Base-by-base conservation (phyloP, 2,329 filamentous ascomycete genomes). In the Paecilomyces niveus region DNA sequence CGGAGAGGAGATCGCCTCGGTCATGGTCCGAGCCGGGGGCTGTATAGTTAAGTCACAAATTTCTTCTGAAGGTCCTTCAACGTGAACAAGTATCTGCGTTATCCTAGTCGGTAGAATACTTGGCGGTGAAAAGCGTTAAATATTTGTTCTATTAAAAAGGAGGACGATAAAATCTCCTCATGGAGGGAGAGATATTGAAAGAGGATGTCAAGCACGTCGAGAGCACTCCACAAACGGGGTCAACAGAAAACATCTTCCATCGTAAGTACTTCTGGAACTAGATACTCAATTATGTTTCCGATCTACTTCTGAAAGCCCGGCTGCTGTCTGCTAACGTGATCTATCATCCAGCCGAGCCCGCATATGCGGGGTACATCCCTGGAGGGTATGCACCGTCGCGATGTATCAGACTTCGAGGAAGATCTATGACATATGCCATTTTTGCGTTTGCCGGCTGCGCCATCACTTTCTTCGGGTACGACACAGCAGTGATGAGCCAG, bases 401-500 rank as follows among this genome's bases (percentile, higher is more conserved):
- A 53, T 53, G 50, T 29, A 15, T 53, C 18, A 22, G 22, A 24
- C 50, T 53, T 11, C 15, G n/a, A 24, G 50, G 50, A 3, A 24
- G 50, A 24, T n/a, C 50, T 4, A 53, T 53, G 50, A n/a, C 26
- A 11, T 53, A 53, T n/a, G 50, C 50, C 50, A 53, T 53, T 18
- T n/a, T 53, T 13, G 35, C n/a, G n/a, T 62, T 63, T 22, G 58
- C 62, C 15, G 62, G 62, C 51, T 59, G 54, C 22, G 59, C 58
- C 68, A 64, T 64, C 50, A 54, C 61, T 7, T 66, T 66, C 54
- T 66, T 66, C 35, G 64, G 64, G 7, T 62, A 64, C 53, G 67
- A 69, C 53, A 62, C 67, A 1, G 61, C 62, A 1, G 62, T 67
- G 9, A 69, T 69, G 67, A 63, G 61, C 55, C 64, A 65, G 53